Evolutionary conservation across 2,329 filamentous ascomycete species (phyloP).

Genomic region (Penicillium rolfsii): DNA sequence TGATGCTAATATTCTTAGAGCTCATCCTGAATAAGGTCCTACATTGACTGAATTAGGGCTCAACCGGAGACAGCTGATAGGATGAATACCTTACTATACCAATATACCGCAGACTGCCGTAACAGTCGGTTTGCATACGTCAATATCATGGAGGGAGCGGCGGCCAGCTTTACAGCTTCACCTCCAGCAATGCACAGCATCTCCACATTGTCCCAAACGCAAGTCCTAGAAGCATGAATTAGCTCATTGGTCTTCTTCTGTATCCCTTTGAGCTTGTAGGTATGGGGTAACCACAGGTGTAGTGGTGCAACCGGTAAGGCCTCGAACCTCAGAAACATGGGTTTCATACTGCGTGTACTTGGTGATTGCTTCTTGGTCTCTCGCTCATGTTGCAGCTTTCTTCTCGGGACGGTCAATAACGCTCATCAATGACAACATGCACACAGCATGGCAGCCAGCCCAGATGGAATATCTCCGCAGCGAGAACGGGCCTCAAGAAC

Average conservation of each 20-base stretch:
- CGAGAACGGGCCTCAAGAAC: slow-evolving; percentile 6
- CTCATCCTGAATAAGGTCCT: background rate
- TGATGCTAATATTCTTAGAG: background rate
- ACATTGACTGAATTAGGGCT: background rate
- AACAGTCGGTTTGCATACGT: slow-evolving; percentile 36
- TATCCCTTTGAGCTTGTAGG: slow-evolving; percentile 22
- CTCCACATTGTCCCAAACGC: slow-evolving; percentile 36
- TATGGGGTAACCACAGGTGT: slow-evolving; percentile 36
- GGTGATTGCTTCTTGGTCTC: background rate
- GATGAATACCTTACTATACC: background rate
- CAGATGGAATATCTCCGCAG: slow-evolving; percentile 24
- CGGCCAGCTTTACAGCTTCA: background rate
- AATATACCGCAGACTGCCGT: slow-evolving; percentile 21
- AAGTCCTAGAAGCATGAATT: slow-evolving; percentile 23
- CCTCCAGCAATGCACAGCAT: slow-evolving; percentile 15
- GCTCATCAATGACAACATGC: slow-evolving; percentile 17
- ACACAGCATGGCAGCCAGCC: slow-evolving; percentile 26
- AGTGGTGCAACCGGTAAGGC: slow-evolving; percentile 36
- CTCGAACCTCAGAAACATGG: slow-evolving; percentile 35
- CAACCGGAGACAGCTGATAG: background rate
- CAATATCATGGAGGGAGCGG: slow-evolving; percentile 13
- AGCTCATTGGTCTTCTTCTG: slow-evolving; percentile 14
- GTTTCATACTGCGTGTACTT: slow-evolving; percentile 13
- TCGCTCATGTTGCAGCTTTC: background rate
- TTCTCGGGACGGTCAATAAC: slow-evolving; percentile 16